These are phyloP conservation scores for Berkeleyomyces rouxiae DNA, from an alignment of 2,329 filamentous ascomycete species.

Conservation along the genomic window DNA sequence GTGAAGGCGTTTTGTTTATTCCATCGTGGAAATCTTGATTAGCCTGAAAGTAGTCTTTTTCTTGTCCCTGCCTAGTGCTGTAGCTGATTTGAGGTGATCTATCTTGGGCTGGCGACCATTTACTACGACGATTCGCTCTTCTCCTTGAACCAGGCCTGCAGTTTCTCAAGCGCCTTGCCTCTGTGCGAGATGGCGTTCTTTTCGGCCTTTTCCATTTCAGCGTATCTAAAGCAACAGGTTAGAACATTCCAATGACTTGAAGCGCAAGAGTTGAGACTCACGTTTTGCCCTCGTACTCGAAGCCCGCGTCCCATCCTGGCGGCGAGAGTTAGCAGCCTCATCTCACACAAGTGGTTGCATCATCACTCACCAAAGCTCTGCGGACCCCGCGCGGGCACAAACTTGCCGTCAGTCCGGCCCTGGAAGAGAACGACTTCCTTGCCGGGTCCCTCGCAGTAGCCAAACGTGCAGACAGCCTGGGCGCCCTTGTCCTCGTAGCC, in stretches of 20 bases:
- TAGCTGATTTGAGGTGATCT: not conserved
- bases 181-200: conserved; percentile 94
- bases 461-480: conserved; percentile 91
- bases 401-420: conserved; percentile 68
- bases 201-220: conserved; percentile 77
- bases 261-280: conserved; percentile 21
- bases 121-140: conserved; percentile 15
- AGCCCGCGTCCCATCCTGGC: conserved; percentile 90
- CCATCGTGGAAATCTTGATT: not conserved
- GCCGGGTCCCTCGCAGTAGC: conserved; percentile 72
- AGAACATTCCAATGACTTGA: not conserved
- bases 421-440: conserved; percentile 79
- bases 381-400: conserved; percentile 71
- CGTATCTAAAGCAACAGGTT: conserved; percentile 37
- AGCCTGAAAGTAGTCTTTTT: not conserved
- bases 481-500: conserved; percentile 83
- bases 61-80: not conserved
- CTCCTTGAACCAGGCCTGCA: conserved; percentile 61
- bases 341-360: too few species aligned
- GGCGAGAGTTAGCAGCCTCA: not conserved
- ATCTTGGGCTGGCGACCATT: not conserved
- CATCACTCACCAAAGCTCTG: conserved; percentile 55
- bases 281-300: conserved; percentile 84
- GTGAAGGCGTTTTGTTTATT: not conserved
- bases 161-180: conserved; percentile 67